phyloP scores from a whole-genome alignment of 345 rosid species.

The Populus pruinosa region DNA sequence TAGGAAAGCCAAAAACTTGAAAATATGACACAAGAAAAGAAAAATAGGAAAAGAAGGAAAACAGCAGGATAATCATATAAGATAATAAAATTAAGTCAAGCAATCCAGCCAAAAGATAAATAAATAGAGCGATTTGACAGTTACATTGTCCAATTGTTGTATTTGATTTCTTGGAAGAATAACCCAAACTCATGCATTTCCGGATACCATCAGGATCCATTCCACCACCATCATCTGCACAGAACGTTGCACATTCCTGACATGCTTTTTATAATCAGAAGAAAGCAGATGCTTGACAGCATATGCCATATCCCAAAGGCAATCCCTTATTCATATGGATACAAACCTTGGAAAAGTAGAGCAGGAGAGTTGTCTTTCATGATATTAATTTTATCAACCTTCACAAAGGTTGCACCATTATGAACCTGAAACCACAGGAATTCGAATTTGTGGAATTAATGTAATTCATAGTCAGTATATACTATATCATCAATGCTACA shows the following conservation, averaged over 20 bases:
- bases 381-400: conserved; percentile 72
- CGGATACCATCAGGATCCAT: conserved; percentile 79
- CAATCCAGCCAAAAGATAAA: not conserved
- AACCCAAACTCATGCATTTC: conserved; percentile 97
- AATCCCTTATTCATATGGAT: conserved; percentile 4
- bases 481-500: not conserved
- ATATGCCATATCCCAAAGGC: not conserved
- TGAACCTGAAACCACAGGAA: conserved; percentile 50
- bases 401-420: conserved; percentile 79
- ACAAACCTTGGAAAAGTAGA: conserved; percentile 66
- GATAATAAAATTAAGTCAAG: not conserved
- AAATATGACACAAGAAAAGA: not conserved
- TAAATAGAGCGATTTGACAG: not conserved
- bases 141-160: conserved; percentile 93
- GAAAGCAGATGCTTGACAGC: not conserved
- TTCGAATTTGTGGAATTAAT: not conserved
- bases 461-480: not conserved
- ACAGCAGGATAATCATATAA: not conserved
- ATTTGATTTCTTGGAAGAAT: conserved; percentile 86
- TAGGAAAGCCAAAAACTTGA: not conserved
- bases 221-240: conserved; percentile 92
- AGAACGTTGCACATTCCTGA: conserved; percentile 8
- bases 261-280: conserved; percentile 1
- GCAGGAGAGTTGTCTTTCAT: conserved; percentile 81
- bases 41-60: not conserved